Evolutionary conservation across 106 monocot genomes (phyloP).

Genomic region (Dendrobium catenatum): DNA sequence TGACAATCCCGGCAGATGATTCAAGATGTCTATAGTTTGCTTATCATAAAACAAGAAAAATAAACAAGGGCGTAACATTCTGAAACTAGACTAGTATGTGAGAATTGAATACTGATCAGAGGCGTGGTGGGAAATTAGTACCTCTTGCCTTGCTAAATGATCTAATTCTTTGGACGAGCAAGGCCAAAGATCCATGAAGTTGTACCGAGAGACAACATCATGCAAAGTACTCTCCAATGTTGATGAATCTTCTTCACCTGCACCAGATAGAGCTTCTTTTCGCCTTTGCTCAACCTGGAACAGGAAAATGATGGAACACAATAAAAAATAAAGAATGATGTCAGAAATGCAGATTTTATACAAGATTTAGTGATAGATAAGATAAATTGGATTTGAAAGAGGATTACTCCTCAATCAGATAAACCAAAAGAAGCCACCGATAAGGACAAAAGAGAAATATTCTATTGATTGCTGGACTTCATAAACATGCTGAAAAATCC

Average conservation of each 20-base stretch:
- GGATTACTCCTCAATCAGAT: neutral
- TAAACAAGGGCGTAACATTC: neutral
- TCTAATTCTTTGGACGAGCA: slow-evolving; percentile 91
- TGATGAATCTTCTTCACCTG: slow-evolving; percentile 50
- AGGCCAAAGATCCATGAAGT: slow-evolving; percentile 94
- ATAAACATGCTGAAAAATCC: neutral
- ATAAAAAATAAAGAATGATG: neutral
- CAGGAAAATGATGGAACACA: slow-evolving; percentile 3
- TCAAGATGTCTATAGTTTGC: neutral
- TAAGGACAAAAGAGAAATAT: neutral
- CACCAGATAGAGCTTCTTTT: slow-evolving; percentile 70
- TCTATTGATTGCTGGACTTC: neutral
- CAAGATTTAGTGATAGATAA: neutral
- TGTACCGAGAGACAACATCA: slow-evolving; percentile 81
- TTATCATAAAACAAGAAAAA: neutral
- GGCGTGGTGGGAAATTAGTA: slow-evolving; percentile 7
- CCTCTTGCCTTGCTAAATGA: slow-evolving; percentile 85
- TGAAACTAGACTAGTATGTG: neutral
- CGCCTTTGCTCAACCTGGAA: slow-evolving; percentile 80
- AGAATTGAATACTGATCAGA: neutral
- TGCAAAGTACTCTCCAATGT: slow-evolving; percentile 54
- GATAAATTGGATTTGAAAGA: neutral
- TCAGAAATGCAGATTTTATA: neutral
- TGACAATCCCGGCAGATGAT: neutral
- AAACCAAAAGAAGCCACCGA: neutral